Base-by-base conservation (phyloP, 306 rosid species). In the Cicer cuneatum region DNA sequence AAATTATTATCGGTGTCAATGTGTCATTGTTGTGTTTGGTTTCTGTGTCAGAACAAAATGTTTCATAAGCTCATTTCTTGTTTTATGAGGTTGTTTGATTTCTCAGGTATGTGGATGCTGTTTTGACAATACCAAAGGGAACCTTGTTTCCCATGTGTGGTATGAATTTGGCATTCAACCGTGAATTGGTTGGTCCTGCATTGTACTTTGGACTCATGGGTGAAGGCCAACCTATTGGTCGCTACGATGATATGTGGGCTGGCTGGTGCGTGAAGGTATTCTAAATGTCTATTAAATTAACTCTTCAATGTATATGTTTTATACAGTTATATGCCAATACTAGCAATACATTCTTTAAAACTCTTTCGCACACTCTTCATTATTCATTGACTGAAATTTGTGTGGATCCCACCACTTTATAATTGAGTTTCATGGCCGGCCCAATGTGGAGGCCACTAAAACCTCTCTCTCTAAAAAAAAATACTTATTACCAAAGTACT, bases 131-230 rank as follows among this genome's bases (percentile, higher is more conserved):
- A 8, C 97, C 96, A 15, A 92, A 88, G 84, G 90, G 93, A 48
- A 86, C 96, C 33, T 87, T 92, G 37, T 89, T 89, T 35, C 97
- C 97, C 71, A 92, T 92, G 96, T 86, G 96, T 43, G 97, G 90
- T 39, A 92, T 92, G 97, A 92, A 92, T 64, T 82, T 92, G 84
- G 93, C 92, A 15, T 92, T 92, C 80, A 58, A 92, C 88, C 96
- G 97, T 14, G 92, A 88, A 11, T 69, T 92, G 63, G 86, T 92
- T 12, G 97, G 97, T 43, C 92, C 97, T 39, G 97, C 92, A 15
- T 86, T 92, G 97, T 90, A 92, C 89, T 90, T 92, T 33, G 97
- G 93, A 70, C 96, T 92, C 71, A 89, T 92, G 96, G 97, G 97
- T 18, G 96, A 92, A 39, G 93, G 90, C 43, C 97, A 92, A 72